phyloP scores from a whole-genome alignment of 106 monocot species.

The Acorus calamus region DNA sequence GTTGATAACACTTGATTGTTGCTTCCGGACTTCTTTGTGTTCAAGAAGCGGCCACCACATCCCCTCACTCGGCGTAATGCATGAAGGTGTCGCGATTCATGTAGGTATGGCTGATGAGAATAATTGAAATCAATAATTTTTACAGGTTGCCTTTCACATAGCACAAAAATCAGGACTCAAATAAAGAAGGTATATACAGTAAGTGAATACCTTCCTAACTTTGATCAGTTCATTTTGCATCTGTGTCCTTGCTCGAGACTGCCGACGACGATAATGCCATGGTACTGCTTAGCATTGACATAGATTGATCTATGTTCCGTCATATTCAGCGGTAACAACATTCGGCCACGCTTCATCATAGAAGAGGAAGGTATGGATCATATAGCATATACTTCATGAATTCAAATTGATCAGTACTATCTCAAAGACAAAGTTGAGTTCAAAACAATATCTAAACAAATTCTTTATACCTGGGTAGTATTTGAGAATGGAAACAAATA shows the following conservation, averaged over 20 bases:
- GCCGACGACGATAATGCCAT: conserved; percentile 53
- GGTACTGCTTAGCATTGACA: conserved; percentile 68
- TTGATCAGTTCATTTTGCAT: conserved; percentile 37
- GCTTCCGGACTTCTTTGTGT: conserved; percentile 34
- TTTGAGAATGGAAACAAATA: no score
- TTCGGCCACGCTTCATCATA: conserved; percentile 37
- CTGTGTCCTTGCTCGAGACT: conserved; percentile 64
- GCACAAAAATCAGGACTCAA: no score
- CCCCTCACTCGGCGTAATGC: conserved; percentile 48
- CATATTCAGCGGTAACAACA: conserved; percentile 50
- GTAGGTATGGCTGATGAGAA: conserved; percentile 32
- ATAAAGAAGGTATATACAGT: no score
- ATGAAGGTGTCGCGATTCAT: conserved; percentile 55
- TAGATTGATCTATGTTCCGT: conserved; percentile 40
- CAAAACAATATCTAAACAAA: no score
- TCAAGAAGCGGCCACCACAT: conserved; percentile 63
- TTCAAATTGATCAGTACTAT: background rate
- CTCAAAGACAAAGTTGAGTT: background rate
- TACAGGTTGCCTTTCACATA: no score
- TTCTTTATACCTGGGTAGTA: no score
- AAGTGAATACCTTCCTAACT: conserved; percentile 35
- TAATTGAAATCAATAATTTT: conserved; percentile 6
- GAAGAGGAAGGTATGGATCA: background rate
- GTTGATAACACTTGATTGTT: conserved; percentile 4
- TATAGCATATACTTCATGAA: background rate